phyloP scores from a whole-genome alignment of 352 stramenopile genomes.

The Phytophthora rubi region DNA sequence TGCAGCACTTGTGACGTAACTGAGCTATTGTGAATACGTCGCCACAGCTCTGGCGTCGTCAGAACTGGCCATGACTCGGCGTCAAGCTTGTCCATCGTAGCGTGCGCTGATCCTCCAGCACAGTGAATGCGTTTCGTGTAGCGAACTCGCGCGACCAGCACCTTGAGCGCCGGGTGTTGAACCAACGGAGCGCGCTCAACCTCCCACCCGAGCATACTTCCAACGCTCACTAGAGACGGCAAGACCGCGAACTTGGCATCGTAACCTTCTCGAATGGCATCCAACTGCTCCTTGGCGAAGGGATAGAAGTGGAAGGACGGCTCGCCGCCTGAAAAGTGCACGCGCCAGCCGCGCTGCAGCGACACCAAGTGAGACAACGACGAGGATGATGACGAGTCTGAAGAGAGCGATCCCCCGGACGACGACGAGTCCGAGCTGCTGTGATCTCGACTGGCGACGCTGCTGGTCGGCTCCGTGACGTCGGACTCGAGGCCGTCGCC shows the following conservation, averaged over 20 bases:
- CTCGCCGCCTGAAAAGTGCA: constrained; percentile 37
- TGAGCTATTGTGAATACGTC: constrained; percentile 31
- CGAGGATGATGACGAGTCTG: constrained; percentile 22
- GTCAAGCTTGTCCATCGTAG: constrained; percentile 38
- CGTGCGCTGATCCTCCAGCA: constrained; percentile 25
- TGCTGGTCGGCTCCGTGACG: constrained; percentile 19
- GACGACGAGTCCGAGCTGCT: constrained; percentile 35
- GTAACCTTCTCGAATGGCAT: constrained; percentile 37
- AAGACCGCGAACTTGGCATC: constrained; percentile 30
- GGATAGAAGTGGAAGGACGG: constrained; percentile 49
- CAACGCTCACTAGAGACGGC: constrained; percentile 24
- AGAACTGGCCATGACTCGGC: constrained; percentile 43
- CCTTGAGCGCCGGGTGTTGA: constrained; percentile 12
- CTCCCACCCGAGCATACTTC: constrained; percentile 43
- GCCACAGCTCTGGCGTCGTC: constrained; percentile 35
- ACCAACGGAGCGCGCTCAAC: constrained; percentile 37
- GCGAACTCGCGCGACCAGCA: constrained; percentile 33
- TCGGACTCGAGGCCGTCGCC: constrained; percentile 12
- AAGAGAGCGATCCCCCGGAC: constrained; percentile 16
- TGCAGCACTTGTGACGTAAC: constrained; percentile 43
- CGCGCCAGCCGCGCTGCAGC: constrained; percentile 28
- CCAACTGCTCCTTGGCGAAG: constrained; percentile 36
- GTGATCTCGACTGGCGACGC: constrained; percentile 22
- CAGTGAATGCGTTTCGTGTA: constrained; percentile 47
- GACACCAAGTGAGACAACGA: constrained; percentile 24